A percentile compares a stretch with the other conserved stretches of the same genome.
phyloP scores from a whole-genome alignment of 352 stramenopile species.

The Phytophthora lateralis region DNA sequence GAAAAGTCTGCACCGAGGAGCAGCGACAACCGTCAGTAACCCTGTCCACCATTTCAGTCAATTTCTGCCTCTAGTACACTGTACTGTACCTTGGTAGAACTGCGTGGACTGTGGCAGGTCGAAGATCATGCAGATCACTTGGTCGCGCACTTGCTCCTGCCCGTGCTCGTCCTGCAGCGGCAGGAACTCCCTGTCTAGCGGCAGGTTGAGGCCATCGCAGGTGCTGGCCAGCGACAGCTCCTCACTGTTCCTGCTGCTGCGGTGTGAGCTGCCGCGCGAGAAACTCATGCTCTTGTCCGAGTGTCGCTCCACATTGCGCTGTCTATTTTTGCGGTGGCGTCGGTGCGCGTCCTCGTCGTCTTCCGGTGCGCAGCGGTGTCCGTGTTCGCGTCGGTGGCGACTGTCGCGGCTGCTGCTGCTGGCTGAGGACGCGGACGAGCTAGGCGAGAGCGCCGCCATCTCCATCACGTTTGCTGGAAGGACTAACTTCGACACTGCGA shows the following conservation, averaged over 20 bases:
- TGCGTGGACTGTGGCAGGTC: slow-evolving; percentile 70
- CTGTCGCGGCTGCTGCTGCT: slow-evolving; percentile 24
- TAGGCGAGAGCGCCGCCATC: slow-evolving; percentile 18
- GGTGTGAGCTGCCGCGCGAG: slow-evolving; percentile 30
- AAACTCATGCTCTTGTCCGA: slow-evolving; percentile 34
- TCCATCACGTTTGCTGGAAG: slow-evolving; percentile 13
- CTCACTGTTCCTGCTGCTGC: slow-evolving; percentile 40
- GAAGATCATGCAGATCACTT: slow-evolving; percentile 90
- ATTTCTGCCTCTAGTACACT: not conserved
- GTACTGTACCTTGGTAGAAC: slow-evolving; percentile 74
- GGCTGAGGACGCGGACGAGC: slow-evolving; percentile 31
- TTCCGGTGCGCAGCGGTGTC: slow-evolving; percentile 1
- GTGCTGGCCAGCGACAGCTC: slow-evolving; percentile 30
- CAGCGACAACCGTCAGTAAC: slow-evolving; percentile 16
- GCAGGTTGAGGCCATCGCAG: slow-evolving; percentile 42
- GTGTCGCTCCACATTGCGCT: slow-evolving; percentile 18
- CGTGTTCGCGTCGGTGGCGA: slow-evolving; percentile 6
- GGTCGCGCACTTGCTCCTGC: slow-evolving; percentile 67
- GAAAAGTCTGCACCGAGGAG: slow-evolving; percentile 68
- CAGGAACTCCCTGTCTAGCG: slow-evolving; percentile 54
- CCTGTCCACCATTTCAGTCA: slow-evolving; percentile 9
- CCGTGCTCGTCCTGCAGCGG: slow-evolving; percentile 43
- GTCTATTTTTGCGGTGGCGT: slow-evolving; percentile 33
- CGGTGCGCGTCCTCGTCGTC: slow-evolving; percentile 20
- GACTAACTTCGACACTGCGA: slow-evolving; percentile 30